Base-by-base conservation (phyloP, 1,139 yeast species). In the Sugiyamaella xylanicola region DNA sequence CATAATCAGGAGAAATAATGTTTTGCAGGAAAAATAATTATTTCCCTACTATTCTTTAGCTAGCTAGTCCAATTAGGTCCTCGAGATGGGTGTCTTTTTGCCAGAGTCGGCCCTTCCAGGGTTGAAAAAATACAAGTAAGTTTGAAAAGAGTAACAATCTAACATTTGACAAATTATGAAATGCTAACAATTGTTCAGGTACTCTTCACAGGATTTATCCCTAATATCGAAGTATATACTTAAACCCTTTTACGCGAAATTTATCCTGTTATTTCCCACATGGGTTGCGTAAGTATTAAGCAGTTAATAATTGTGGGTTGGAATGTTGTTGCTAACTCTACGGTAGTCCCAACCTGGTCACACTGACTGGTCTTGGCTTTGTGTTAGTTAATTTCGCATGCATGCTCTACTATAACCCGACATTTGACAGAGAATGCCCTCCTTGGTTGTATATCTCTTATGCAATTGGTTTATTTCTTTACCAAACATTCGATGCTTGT, bases 401-500 rank as follows among this genome's bases (percentile, higher is more conserved):
- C 3, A 89, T 86, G 39, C 79, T 90, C 62, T 85, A 82, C 68
- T 86, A 77, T 64, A 95, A 90, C 70, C 96, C 97, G 1, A 75
- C 78, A 56, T 78, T 87, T 58, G 74, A 82, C 53, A 68, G 75
- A 49, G 68, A 72, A 16, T 77, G 82, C 22, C 97, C 98, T n/a
- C 71, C 81, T 48, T 90, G 96, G 96, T 81, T 87, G 39, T 90
- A 88, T 69, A 81, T 82, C 64, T 78, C 87, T 53, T 89, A 88
- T 69, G 97, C 95, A 0, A 69, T 87, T 63, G 95, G 96, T 1
- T 75, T 92, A 61, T 91, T 92, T 69, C 75, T 91, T 79, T 92
- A 92, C 70, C 98, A 92, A 69, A 92, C 98, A 0, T 91, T 92
- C 70, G 98, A 92, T 73, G 97, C 97, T 1, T 88, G 96, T 72